These are phyloP conservation scores for Rhododendron griersonianum DNA, from an alignment of 148 eudicot genomes.

Conservation along the genomic window DNA sequence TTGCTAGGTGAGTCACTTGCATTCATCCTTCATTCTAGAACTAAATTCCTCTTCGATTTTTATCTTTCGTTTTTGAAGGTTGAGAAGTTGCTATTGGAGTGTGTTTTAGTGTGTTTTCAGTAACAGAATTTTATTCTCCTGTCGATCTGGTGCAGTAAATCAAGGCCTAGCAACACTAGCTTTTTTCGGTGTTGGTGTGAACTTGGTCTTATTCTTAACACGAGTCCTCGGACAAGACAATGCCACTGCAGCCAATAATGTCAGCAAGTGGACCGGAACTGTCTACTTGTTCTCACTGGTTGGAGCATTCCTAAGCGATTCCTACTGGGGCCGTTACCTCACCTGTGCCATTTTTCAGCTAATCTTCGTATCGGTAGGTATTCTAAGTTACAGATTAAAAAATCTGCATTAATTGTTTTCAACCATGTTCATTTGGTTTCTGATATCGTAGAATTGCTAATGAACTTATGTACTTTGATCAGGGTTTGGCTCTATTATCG, in stretches of 20 bases:
- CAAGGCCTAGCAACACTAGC: constrained; percentile 88
- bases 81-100: background rate
- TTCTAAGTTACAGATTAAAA: background rate
- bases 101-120: background rate
- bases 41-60: background rate
- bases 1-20: constrained; percentile 45
- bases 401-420: background rate
- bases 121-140: background rate
- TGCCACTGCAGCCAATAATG: constrained; percentile 83
- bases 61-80: background rate
- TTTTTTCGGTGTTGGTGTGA: constrained; percentile 90
- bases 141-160: constrained; percentile 42
- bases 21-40: background rate
- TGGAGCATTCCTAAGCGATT: constrained; percentile 93
- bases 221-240: constrained; percentile 75
- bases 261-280: constrained; percentile 93
- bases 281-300: constrained; percentile 82
- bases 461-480: background rate
- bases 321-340: constrained; percentile 90
- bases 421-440: background rate
- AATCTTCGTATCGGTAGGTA: constrained; percentile 54
- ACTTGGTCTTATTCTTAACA: constrained; percentile 78
- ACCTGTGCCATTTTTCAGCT: constrained; percentile 79
- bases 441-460: background rate
- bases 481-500: constrained; percentile 70